A percentile compares a stretch with the other conserved stretches of the same genome.
phyloP scores from a whole-genome alignment of 1,139 yeast genomes.

The Blastobotrys apis region DNA sequence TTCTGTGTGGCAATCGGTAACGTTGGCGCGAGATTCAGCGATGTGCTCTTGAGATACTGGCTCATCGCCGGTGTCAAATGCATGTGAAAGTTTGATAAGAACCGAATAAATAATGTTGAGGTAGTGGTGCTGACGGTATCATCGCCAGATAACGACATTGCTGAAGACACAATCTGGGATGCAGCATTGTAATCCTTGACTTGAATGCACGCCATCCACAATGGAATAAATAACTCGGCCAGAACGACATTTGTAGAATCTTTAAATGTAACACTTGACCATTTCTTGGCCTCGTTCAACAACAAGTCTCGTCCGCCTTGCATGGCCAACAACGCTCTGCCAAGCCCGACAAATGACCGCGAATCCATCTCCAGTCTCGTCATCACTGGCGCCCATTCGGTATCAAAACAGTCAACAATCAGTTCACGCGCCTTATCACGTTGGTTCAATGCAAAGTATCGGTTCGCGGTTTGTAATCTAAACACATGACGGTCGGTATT shows the following conservation, averaged over 20 bases:
- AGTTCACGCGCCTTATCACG: slow-evolving; percentile 19
- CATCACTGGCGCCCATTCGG: slow-evolving; percentile 23
- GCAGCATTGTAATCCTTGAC: slow-evolving; percentile 13
- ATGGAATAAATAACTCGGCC: slow-evolving; percentile 17
- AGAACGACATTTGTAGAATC: slow-evolving; percentile 3
- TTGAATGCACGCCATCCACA: slow-evolving; percentile 19
- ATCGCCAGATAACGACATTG: neutral
- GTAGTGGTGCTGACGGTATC: neutral
- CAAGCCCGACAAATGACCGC: slow-evolving; percentile 18
- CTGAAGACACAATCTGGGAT: slow-evolving; percentile 3
- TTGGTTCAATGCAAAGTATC: slow-evolving; percentile 24
- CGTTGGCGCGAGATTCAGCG: slow-evolving; percentile 3
- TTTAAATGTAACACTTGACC: slow-evolving; percentile 14
- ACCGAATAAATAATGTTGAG: slow-evolving; percentile 10
- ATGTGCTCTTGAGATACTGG: neutral
- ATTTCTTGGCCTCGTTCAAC: slow-evolving; percentile 9
- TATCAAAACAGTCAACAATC: slow-evolving; percentile 23
- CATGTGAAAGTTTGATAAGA: slow-evolving; percentile 6
- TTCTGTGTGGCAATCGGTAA: slow-evolving; percentile 8
- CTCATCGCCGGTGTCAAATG: neutral
- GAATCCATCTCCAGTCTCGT: slow-evolving; percentile 15
- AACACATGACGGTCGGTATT: slow-evolving; percentile 23
- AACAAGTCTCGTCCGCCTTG: slow-evolving; percentile 17
- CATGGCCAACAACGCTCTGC: slow-evolving; percentile 21
- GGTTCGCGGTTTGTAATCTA: slow-evolving; percentile 27